Percentiles rank a stretch among this genome's conserved stretches.
Evolutionary conservation across 2,329 filamentous ascomycete species (phyloP).

Genomic region (Cytospora chrysosperma): DNA sequence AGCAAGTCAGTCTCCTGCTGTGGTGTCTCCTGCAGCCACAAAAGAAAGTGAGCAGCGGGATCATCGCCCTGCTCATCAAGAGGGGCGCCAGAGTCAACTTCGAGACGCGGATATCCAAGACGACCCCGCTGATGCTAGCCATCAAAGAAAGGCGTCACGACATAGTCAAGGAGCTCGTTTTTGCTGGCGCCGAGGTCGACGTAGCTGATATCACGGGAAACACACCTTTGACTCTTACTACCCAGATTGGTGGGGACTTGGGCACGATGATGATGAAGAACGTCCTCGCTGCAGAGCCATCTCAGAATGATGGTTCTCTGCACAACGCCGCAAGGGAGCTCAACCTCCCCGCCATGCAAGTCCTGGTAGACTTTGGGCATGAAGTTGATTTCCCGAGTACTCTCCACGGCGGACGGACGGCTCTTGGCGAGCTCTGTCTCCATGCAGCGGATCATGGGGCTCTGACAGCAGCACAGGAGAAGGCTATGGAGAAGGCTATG

Average conservation of each 20-base stretch:
- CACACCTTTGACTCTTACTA: conserved; percentile 61
- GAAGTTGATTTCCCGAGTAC: conserved; percentile 65
- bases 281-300: conserved; percentile 55
- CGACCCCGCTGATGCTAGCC: conserved; percentile 60
- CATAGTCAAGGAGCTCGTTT: conserved; percentile 54
- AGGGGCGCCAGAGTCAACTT: conserved; percentile 57
- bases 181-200: conserved; percentile 60
- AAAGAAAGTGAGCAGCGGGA: conserved; percentile 58
- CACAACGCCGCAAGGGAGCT: conserved; percentile 63
- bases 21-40: conserved; percentile 64
- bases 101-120: conserved; percentile 49
- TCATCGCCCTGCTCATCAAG: conserved; percentile 58
- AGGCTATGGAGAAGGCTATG: conserved; percentile 57
- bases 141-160: conserved; percentile 56
- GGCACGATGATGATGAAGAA: conserved; percentile 54
- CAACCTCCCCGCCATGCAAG: conserved; percentile 54
- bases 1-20: conserved; percentile 56
- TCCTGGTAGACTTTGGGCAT: conserved; percentile 59
- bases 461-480: conserved; percentile 47
- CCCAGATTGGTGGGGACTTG: conserved; percentile 52
- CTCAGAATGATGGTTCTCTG: conserved; percentile 63
- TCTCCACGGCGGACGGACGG: conserved; percentile 60
- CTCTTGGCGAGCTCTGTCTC: conserved; percentile 62
- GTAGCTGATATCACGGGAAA: conserved; percentile 55
- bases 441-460: conserved; percentile 49